Conservation (phyloP, 148 eudicot genomes). For the Pouteria glomerata region DNA sequence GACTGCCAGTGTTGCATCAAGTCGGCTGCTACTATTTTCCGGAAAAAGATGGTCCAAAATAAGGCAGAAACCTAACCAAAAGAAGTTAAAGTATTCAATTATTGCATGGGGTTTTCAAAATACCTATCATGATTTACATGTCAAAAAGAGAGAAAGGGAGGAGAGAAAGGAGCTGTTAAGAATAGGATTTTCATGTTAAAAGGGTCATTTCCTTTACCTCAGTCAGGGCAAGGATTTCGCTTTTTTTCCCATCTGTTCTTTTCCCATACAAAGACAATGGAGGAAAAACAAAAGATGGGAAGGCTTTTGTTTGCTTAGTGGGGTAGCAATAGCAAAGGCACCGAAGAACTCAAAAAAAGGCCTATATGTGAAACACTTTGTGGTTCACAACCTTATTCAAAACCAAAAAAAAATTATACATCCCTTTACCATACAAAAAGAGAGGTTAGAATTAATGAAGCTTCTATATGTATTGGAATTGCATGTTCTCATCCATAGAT, state of each 20-base stretch:
- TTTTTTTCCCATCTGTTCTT: not conserved
- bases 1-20: no score
- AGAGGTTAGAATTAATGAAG: constrained; percentile 13
- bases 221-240: no score
- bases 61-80: no score
- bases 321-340: constrained; percentile 42
- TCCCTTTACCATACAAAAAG: constrained; percentile 11
- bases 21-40: no score
- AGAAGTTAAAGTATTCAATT: no score
- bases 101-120: no score
- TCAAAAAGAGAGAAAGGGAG: no score
- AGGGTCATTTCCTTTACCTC: no score
- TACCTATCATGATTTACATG: no score
- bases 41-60: no score
- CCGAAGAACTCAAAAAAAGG: constrained; percentile 17
- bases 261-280: not conserved
- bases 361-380: constrained; percentile 10
- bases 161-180: no score
- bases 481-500: constrained; percentile 22
- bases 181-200: no score
- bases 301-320: constrained; percentile 23
- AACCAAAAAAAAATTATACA: constrained; percentile 14
- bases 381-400: constrained; percentile 40
- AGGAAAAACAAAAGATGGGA: constrained; percentile 10
- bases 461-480: not conserved